These are phyloP conservation scores for Penicillium waksmanii DNA, from an alignment of 495 filamentous ascomycete species.

Conservation along the genomic window DNA sequence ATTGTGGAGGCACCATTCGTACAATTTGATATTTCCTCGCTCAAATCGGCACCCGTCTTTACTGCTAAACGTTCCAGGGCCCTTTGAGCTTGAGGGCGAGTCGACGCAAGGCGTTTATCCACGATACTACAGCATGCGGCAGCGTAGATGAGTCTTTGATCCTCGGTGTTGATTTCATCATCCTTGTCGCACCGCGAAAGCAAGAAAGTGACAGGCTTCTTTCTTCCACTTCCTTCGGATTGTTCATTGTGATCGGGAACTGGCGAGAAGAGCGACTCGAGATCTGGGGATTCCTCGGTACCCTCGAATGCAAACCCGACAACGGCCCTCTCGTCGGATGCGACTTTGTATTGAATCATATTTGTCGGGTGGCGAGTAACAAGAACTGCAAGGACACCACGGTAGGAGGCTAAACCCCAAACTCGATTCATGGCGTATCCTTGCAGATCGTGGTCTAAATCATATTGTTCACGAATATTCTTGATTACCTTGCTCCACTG, in stretches of 20 bases:
- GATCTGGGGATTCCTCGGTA: conserved; percentile 1
- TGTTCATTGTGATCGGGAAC: conserved; percentile 8
- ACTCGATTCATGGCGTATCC: conserved; percentile 44
- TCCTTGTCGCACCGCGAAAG: conserved; percentile 25
- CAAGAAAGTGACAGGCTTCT: conserved; percentile 34
- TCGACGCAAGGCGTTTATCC: conserved; percentile 25
- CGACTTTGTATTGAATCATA: conserved; percentile 53
- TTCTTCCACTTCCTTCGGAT: conserved; percentile 21
- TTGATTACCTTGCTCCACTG: conserved; percentile 40
- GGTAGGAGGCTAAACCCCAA: conserved; percentile 55
- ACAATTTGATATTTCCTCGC: conserved; percentile 40
- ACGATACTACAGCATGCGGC: conserved; percentile 45
- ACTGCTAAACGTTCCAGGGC: conserved; percentile 35
- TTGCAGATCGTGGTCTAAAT: conserved; percentile 49
- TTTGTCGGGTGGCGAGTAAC: conserved; percentile 55
- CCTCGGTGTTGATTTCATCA: conserved; percentile 18
- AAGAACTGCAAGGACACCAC: conserved; percentile 43
- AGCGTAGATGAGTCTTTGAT: conserved; percentile 40
- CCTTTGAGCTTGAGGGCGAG: conserved; percentile 32
- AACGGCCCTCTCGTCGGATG: conserved; percentile 39
- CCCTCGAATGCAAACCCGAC: conserved; percentile 41
- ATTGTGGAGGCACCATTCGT: conserved; percentile 15
- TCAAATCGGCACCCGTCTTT: conserved; percentile 33
- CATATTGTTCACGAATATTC: conserved; percentile 44
- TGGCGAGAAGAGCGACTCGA: conserved; percentile 19